phyloP scores from a whole-genome alignment of 1,139 yeast genomes.

The Yamadazyma blattariae region DNA sequence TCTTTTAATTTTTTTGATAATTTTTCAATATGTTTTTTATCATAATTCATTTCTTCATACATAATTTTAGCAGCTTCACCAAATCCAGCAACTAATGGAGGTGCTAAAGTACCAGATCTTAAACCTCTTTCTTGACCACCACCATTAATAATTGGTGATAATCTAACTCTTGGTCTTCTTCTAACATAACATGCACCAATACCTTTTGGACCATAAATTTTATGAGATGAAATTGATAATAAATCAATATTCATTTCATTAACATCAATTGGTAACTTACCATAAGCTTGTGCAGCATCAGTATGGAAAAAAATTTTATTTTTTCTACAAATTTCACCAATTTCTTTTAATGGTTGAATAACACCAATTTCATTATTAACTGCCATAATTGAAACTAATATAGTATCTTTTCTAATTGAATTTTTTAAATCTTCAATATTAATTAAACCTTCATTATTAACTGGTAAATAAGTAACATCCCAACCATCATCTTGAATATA shows the following conservation, averaged over 20 bases:
- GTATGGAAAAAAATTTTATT: slow-evolving; percentile 94
- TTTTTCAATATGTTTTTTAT: slow-evolving; percentile 62
- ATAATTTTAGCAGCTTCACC: slow-evolving; percentile 96
- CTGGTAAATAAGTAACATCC: slow-evolving; percentile 92
- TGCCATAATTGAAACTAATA: slow-evolving; percentile 91
- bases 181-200: slow-evolving; percentile 94
- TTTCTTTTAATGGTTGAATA: slow-evolving; percentile 91
- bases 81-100: slow-evolving; percentile 92
- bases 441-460: slow-evolving; percentile 75
- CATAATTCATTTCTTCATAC: slow-evolving; percentile 70
- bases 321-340: slow-evolving; percentile 82
- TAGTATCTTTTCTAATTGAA: slow-evolving; percentile 89
- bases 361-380: slow-evolving; percentile 99
- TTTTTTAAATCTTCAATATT: slow-evolving; percentile 72
- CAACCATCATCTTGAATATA: slow-evolving; percentile 95
- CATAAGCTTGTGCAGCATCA: slow-evolving; percentile 98
- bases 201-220: slow-evolving; percentile 98
- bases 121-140: slow-evolving; percentile 99
- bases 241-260: slow-evolving; percentile 91
- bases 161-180: slow-evolving; percentile 97
- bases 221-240: slow-evolving; percentile 92
- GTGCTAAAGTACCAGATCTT: slow-evolving; percentile 95
- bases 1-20: slow-evolving; percentile 71
- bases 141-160: slow-evolving; percentile 92
- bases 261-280: slow-evolving; percentile 90